These are phyloP conservation scores for Aspergillus melleus DNA, from an alignment of 2,329 filamentous ascomycete genomes.

Conservation along the genomic window DNA sequence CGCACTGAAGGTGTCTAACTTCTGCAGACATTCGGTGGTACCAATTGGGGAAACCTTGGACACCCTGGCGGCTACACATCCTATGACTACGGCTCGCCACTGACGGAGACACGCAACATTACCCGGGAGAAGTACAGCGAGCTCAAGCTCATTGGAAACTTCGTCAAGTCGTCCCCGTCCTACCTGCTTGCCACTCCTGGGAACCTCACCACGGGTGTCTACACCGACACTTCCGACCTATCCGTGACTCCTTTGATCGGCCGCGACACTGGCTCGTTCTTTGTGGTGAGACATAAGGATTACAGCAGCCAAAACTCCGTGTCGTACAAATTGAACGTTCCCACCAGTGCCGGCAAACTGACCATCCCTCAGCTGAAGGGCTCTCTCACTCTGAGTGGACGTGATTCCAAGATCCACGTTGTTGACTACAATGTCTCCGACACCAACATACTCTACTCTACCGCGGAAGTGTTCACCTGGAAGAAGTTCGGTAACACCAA, in stretches of 20 bases:
- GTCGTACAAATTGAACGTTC: conserved; percentile 63
- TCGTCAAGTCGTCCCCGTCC: conserved; percentile 69
- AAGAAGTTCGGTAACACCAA: conserved; percentile 62
- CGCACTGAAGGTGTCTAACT: neutral
- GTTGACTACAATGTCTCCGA: conserved; percentile 43
- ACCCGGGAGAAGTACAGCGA: conserved; percentile 76
- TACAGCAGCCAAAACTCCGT: conserved; percentile 61
- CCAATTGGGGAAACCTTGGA: conserved; percentile 80
- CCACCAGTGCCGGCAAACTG: conserved; percentile 40
- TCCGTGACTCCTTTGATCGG: conserved; percentile 63
- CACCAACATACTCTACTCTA: conserved; percentile 44
- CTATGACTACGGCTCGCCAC: conserved; percentile 63
- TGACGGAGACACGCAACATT: conserved; percentile 69
- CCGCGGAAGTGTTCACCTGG: conserved; percentile 48
- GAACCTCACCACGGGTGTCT: conserved; percentile 39
- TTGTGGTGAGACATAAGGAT: conserved; percentile 65
- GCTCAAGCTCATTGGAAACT: conserved; percentile 73
- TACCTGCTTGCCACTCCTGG: conserved; percentile 64
- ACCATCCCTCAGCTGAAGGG: conserved; percentile 44
- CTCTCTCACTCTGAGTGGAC: conserved; percentile 38
- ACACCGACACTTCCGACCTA: conserved; percentile 55
- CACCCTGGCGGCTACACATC: conserved; percentile 65
- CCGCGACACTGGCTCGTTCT: conserved; percentile 55
- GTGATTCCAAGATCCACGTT: conserved; percentile 48
- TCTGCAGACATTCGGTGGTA: conserved; percentile 66